These are phyloP conservation scores for Zasmidium cellare DNA, from an alignment of 2,329 filamentous ascomycete species.

Conservation along the genomic window DNA sequence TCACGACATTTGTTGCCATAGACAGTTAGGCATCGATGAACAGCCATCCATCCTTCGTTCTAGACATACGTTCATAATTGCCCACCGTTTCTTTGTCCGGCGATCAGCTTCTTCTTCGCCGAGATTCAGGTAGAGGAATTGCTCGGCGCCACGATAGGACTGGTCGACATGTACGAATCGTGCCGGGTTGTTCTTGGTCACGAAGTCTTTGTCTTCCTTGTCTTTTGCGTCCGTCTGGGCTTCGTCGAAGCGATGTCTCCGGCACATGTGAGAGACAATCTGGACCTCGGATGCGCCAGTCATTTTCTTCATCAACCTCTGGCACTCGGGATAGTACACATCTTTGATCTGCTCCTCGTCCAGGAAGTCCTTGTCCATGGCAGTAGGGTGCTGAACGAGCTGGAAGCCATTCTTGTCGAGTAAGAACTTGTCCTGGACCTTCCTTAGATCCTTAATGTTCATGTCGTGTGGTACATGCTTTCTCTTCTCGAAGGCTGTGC, in stretches of 20 bases:
- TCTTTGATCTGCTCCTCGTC: background rate
- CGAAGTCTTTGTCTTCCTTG: too few relatives aligned
- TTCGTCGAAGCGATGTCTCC: too few relatives aligned
- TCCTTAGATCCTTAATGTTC: constrained; percentile 10
- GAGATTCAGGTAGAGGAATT: too few relatives aligned
- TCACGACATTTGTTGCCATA: too few relatives aligned
- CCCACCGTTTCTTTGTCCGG: constrained; percentile 7
- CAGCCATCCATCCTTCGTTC: too few relatives aligned
- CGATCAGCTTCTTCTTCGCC: background rate
- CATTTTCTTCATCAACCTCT: background rate
- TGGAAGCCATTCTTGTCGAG: constrained; percentile 31
- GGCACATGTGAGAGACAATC: too few relatives aligned
- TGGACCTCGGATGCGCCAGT: background rate
- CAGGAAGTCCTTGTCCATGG: constrained; percentile 5
- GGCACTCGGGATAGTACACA: background rate
- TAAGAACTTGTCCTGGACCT: constrained; percentile 7
- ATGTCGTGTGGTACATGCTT: constrained; percentile 10
- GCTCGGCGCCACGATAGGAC: too few relatives aligned
- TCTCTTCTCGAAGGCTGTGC: constrained; percentile 17
- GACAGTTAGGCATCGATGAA: too few relatives aligned
- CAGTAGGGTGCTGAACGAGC: constrained; percentile 30
- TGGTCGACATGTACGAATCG: too few relatives aligned
- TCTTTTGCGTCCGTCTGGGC: too few relatives aligned
- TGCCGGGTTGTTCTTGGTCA: too few relatives aligned
- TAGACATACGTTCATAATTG: constrained; percentile 48